Conservation (phyloP, 306 rosid species). For the Prunus dulcis region DNA sequence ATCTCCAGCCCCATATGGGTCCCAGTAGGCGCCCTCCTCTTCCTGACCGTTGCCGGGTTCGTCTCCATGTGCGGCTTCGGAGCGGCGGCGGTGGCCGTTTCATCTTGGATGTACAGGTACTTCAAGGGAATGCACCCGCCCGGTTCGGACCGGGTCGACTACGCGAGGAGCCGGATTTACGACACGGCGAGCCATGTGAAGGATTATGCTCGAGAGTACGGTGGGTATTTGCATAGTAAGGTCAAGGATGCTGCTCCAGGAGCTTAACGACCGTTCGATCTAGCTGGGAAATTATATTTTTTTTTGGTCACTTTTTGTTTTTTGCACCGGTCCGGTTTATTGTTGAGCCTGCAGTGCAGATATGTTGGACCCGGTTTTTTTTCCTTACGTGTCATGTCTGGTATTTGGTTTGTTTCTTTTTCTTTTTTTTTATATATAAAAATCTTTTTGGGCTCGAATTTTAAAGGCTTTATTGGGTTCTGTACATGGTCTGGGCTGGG, state of each 20-base stretch:
- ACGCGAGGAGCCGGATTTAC: slow-evolving; percentile 65
- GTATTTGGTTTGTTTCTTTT: background rate
- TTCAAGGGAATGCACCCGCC: slow-evolving; percentile 70
- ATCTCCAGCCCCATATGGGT: slow-evolving; percentile 74
- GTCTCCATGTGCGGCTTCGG: slow-evolving; percentile 46
- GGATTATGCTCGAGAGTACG: slow-evolving; percentile 83
- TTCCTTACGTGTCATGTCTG: background rate
- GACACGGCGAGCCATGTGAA: slow-evolving; percentile 81
- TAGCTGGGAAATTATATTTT: too few species aligned
- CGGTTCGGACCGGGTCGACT: slow-evolving; percentile 71
- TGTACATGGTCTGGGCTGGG: background rate
- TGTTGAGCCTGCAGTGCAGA: background rate
- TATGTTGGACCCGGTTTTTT: background rate
- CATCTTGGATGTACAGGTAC: slow-evolving; percentile 71
- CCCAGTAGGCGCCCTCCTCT: slow-evolving; percentile 37
- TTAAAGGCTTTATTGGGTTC: background rate
- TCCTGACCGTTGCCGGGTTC: slow-evolving; percentile 36
- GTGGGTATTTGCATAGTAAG: slow-evolving; percentile 73
- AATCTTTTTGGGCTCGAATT: background rate
- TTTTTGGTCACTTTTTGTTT: background rate
- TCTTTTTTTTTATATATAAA: background rate
- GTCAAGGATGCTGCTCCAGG: slow-evolving; percentile 90
- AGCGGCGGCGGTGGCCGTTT: slow-evolving; percentile 23
- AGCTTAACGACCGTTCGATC: slow-evolving; percentile 35
- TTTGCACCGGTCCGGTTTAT: background rate